Conservation (phyloP, 2,329 filamentous ascomycete species). For the Xylaria sp. region DNA sequence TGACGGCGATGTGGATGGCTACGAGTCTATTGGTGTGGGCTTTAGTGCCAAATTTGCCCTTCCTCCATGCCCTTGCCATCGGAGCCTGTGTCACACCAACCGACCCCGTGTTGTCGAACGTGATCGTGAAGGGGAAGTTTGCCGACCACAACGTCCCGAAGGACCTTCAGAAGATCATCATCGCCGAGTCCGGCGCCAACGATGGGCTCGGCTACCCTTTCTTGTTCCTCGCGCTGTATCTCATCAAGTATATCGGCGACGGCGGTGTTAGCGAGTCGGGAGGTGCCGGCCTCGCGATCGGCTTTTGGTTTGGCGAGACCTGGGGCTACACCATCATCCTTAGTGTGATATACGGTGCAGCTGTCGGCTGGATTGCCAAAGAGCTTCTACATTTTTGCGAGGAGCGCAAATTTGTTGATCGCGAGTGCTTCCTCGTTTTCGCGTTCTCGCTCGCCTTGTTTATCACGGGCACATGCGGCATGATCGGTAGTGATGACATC, state of each 20-base stretch:
- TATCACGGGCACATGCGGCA: slow-evolving; percentile 81
- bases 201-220: slow-evolving; percentile 90
- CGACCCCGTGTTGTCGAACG: slow-evolving; percentile 84
- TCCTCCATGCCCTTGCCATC: slow-evolving; percentile 78
- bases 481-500: slow-evolving; percentile 87
- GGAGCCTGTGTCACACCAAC: slow-evolving; percentile 91
- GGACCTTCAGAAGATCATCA: slow-evolving; percentile 77
- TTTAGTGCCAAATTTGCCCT: slow-evolving; percentile 69
- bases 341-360: slow-evolving; percentile 75
- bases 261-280: slow-evolving; percentile 58
- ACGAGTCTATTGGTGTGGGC: slow-evolving; percentile 81
- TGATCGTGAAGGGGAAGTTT: slow-evolving; percentile 91
- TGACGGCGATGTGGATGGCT: slow-evolving; percentile 83
- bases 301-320: slow-evolving; percentile 82
- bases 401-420: slow-evolving; percentile 77
- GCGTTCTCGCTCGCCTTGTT: slow-evolving; percentile 84
- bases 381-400: slow-evolving; percentile 84
- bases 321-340: slow-evolving; percentile 83
- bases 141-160: slow-evolving; percentile 88
- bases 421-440: slow-evolving; percentile 86
- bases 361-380: slow-evolving; percentile 80
- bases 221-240: slow-evolving; percentile 79
- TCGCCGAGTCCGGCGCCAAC: slow-evolving; percentile 84
- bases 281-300: slow-evolving; percentile 68
- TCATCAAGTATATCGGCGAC: slow-evolving; percentile 74